phyloP scores from a whole-genome alignment of 345 rosid genomes.

The Citrus sp. region DNA sequence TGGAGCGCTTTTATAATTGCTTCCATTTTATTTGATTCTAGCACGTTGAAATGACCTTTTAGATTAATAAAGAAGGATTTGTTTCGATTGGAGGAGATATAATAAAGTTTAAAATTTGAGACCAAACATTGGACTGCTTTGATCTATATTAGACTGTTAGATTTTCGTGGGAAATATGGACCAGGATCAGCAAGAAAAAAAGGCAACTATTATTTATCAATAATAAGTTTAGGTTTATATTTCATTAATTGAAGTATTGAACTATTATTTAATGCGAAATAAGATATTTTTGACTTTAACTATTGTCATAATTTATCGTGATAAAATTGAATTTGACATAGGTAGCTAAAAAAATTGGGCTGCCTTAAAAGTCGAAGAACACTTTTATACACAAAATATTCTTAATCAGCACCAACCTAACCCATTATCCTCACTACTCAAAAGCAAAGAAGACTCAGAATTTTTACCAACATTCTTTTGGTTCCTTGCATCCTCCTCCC shows the following conservation, averaged over 20 bases:
- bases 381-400: not conserved
- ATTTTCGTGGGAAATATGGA: too few relatives aligned
- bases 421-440: not conserved
- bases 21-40: not conserved
- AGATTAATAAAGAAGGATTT: not conserved
- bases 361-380: not conserved
- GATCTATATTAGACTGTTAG: too few relatives aligned
- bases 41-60: not conserved
- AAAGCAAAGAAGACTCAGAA: not conserved
- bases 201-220: too few relatives aligned
- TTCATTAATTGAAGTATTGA: too few relatives aligned
- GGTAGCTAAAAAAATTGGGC: not conserved
- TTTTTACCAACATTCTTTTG: not conserved
- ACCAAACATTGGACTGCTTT: too few relatives aligned
- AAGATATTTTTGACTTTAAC: not conserved
- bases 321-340: not conserved
- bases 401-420: constrained; percentile 7
- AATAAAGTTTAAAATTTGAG: too few relatives aligned
- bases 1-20: not conserved
- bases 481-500: not conserved
- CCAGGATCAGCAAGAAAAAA: too few relatives aligned
- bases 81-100: too few relatives aligned
- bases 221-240: too few relatives aligned
- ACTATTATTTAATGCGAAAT: not conserved
- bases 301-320: not conserved